Conservation (phyloP, 495 filamentous ascomycete genomes). For the Neurospora sp. region DNA sequence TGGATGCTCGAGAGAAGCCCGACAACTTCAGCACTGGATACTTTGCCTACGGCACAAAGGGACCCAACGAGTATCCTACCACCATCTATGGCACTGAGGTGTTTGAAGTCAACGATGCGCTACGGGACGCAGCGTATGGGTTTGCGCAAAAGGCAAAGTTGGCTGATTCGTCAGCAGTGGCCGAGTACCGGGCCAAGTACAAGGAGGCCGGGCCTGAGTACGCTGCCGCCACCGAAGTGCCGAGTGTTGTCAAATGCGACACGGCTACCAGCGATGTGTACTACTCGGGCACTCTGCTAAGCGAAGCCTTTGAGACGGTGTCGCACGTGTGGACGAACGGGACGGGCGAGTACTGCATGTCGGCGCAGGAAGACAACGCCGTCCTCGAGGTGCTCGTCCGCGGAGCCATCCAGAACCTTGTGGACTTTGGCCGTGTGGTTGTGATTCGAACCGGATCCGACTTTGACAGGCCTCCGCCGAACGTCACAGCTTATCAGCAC, state of each 20-base stretch:
- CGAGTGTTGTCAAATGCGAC: slow-evolving; percentile 56
- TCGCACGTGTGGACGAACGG: slow-evolving; percentile 59
- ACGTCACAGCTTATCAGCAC: slow-evolving; percentile 42
- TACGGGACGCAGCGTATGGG: slow-evolving; percentile 45
- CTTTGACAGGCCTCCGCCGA: slow-evolving; percentile 60
- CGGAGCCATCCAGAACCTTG: slow-evolving; percentile 39
- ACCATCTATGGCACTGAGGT: slow-evolving; percentile 69
- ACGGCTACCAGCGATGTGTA: slow-evolving; percentile 64
- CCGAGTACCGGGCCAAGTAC: slow-evolving; percentile 53
- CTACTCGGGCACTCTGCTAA: slow-evolving; percentile 52
- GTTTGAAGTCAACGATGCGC: slow-evolving; percentile 56
- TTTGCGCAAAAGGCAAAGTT: slow-evolving; percentile 49
- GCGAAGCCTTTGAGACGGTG: slow-evolving; percentile 55
- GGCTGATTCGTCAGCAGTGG: slow-evolving; percentile 41
- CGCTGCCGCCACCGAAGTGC: slow-evolving; percentile 39
- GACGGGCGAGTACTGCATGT: slow-evolving; percentile 56
- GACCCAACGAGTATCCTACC: slow-evolving; percentile 49
- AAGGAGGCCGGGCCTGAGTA: slow-evolving; percentile 30
- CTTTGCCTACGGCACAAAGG: slow-evolving; percentile 46
- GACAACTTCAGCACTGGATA: slow-evolving; percentile 57
- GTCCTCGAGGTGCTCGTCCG: slow-evolving; percentile 58
- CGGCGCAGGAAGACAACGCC: slow-evolving; percentile 68
- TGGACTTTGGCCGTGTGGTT: slow-evolving; percentile 61
- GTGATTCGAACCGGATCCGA: slow-evolving; percentile 65
- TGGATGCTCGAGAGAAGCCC: slow-evolving; percentile 61